Evolutionary conservation across 2,329 filamentous ascomycete species (phyloP).

Genomic region (Neonectria coccinea): DNA sequence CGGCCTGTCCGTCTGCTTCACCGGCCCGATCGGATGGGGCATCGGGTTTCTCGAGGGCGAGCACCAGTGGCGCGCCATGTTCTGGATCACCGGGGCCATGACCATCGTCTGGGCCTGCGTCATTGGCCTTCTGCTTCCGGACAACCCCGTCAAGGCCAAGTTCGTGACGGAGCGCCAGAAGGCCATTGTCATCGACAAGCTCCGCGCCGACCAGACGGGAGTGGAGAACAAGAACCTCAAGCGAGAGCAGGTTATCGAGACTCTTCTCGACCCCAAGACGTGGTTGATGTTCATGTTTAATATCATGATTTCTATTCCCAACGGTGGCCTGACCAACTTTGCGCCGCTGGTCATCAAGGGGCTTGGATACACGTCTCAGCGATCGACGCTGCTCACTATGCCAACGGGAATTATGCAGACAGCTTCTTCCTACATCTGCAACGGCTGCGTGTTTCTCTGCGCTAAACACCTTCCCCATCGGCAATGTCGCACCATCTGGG

Average conservation of each 20-base stretch:
- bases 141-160: conserved; percentile 62
- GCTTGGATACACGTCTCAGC: conserved; percentile 55
- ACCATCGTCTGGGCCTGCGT: conserved; percentile 62
- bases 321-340: conserved; percentile 26
- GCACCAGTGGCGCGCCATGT: conserved; percentile 36
- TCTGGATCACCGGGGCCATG: conserved; percentile 43
- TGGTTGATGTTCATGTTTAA: conserved; percentile 68
- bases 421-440: conserved; percentile 51
- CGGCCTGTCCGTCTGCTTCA: conserved; percentile 37
- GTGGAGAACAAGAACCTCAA: conserved; percentile 63
- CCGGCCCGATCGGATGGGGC: conserved; percentile 38
- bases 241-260: conserved; percentile 58
- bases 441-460: conserved; percentile 51
- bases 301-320: conserved; percentile 42
- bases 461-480: conserved; percentile 28
- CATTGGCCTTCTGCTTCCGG: conserved; percentile 65
- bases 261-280: conserved; percentile 65
- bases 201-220: conserved; percentile 63
- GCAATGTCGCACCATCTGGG: conserved; percentile 34
- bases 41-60: conserved; percentile 32
- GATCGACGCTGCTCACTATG: conserved; percentile 49
- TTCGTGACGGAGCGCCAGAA: conserved; percentile 61
- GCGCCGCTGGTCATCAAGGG: conserved; percentile 40
- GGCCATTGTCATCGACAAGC: conserved; percentile 59
- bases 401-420: conserved; percentile 49